Conservation (phyloP, 169 alveolate species). For the Plasmodium relictum region DNA sequence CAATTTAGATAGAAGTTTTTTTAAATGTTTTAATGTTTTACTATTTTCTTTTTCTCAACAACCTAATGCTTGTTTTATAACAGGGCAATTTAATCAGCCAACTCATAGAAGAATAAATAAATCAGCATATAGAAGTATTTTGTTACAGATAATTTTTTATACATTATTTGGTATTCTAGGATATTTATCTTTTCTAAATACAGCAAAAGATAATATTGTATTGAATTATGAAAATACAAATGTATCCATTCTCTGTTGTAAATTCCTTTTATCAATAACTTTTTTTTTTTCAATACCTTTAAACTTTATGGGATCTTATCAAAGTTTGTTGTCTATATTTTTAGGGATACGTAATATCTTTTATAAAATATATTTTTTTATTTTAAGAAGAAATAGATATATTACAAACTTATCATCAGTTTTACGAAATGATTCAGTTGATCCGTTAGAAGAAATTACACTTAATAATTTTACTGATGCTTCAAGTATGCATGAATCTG, state of each 20-base stretch:
- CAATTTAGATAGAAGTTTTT: constrained; percentile 30
- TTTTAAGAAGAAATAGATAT: constrained; percentile 47
- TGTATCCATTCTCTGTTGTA: constrained; percentile 53
- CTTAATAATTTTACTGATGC: constrained; percentile 68
- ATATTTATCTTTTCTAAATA: constrained; percentile 57
- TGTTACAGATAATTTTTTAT: constrained; percentile 60
- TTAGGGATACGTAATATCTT: constrained; percentile 11
- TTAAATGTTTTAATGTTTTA: constrained; percentile 62
- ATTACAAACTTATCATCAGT: constrained; percentile 18
- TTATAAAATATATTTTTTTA: constrained; percentile 17
- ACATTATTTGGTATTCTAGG: constrained; percentile 55
- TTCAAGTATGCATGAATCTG: constrained; percentile 37
- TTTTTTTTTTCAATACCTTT: constrained; percentile 69
- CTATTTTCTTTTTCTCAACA: constrained; percentile 71
- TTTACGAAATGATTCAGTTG: constrained; percentile 26
- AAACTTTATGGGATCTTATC: constrained; percentile 72
- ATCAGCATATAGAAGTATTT: constrained; percentile 69
- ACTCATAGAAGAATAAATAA: constrained; percentile 67
- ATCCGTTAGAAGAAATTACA: constrained; percentile 79
- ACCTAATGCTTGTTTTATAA: constrained; percentile 73
- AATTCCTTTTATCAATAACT: constrained; percentile 58
- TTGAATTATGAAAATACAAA: constrained; percentile 69
- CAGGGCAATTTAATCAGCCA: constrained; percentile 76
- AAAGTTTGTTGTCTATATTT: constrained; percentile 41
- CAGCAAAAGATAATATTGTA: constrained; percentile 63